Percentiles rank a stretch among this genome's conserved stretches.
phyloP scores from a whole-genome alignment of 108 stramenopile genomes.

The Pseudonitzschia pungens region DNA sequence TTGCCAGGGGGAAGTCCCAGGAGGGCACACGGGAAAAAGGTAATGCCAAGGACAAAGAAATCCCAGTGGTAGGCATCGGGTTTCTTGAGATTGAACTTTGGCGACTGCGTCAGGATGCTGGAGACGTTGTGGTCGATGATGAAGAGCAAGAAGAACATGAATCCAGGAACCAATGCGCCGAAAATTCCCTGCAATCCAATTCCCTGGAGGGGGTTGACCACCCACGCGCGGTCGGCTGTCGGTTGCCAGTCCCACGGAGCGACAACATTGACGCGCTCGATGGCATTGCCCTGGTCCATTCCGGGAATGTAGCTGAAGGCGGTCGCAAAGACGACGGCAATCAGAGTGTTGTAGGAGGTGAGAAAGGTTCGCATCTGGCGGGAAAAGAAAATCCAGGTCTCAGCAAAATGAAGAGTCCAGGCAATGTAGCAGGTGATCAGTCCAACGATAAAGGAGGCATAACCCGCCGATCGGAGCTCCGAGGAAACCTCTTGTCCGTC shows the following conservation, averaged over 20 bases:
- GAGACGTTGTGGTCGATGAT: conserved; percentile 66
- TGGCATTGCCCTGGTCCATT: conserved; percentile 26
- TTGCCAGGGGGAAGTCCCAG: conserved; percentile 53
- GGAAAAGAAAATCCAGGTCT: conserved; percentile 41
- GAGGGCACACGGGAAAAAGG: conserved; percentile 49
- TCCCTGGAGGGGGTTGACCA: conserved; percentile 29
- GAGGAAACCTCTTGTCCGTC: not conserved
- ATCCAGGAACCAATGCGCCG: conserved; percentile 46
- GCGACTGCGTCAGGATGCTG: conserved; percentile 43
- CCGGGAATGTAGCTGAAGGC: conserved; percentile 48
- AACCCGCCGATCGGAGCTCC: conserved; percentile 16
- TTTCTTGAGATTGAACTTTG: conserved; percentile 51
- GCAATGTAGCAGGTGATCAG: conserved; percentile 30
- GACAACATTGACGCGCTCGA: conserved; percentile 28
- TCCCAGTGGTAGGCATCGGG: conserved; percentile 61
- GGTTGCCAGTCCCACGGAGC: conserved; percentile 49
- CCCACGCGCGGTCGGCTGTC: conserved; percentile 41
- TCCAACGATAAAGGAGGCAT: conserved; percentile 41
- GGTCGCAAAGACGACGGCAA: conserved; percentile 43
- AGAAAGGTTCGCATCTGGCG: conserved; percentile 34
- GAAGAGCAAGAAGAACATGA: conserved; percentile 59
- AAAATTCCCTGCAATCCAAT: conserved; percentile 41
- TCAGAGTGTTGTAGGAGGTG: conserved; percentile 48
- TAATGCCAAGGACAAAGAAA: conserved; percentile 54
- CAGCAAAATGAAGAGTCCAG: conserved; percentile 49